These are phyloP conservation scores for Annona cherimola DNA, from an alignment of 164 flowering plant species.

Conservation along the genomic window DNA sequence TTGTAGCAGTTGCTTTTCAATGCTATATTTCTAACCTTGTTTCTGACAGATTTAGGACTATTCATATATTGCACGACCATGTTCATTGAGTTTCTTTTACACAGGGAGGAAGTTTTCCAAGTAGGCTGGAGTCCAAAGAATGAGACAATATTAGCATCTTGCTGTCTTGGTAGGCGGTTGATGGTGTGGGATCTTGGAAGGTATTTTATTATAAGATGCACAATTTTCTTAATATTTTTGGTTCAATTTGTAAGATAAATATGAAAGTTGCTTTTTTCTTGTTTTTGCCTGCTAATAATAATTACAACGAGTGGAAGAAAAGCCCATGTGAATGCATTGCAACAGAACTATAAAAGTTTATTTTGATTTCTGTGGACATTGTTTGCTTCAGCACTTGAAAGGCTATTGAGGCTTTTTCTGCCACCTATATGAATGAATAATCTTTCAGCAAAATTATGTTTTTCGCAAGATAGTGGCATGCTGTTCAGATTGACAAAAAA, in stretches of 20 bases:
- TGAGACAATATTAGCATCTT: conserved; percentile 93
- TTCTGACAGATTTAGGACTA: too few species aligned
- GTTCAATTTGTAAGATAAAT: background rate
- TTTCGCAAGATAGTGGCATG: background rate
- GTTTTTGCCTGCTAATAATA: background rate
- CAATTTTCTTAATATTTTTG: too few species aligned
- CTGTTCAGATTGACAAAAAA: background rate
- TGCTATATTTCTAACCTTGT: background rate
- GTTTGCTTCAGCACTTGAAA: background rate
- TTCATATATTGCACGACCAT: background rate
- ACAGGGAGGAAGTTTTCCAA: conserved; percentile 95
- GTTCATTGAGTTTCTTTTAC: background rate
- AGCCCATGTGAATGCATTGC: too few species aligned
- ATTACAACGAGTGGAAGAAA: too few species aligned
- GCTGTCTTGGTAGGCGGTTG: conserved; percentile 90
- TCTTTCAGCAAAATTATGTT: background rate
- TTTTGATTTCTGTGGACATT: too few species aligned
- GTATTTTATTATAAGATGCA: conserved; percentile 28
- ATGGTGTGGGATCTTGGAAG: conserved; percentile 99
- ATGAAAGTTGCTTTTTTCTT: background rate
- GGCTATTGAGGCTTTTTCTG: background rate
- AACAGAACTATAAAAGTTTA: too few species aligned
- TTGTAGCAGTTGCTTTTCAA: background rate
- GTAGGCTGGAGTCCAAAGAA: conserved; percentile 96
- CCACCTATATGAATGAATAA: background rate